Base-by-base conservation (phyloP, 768 basidiomycete genomes). In the Kwoniella dejecticola region DNA sequence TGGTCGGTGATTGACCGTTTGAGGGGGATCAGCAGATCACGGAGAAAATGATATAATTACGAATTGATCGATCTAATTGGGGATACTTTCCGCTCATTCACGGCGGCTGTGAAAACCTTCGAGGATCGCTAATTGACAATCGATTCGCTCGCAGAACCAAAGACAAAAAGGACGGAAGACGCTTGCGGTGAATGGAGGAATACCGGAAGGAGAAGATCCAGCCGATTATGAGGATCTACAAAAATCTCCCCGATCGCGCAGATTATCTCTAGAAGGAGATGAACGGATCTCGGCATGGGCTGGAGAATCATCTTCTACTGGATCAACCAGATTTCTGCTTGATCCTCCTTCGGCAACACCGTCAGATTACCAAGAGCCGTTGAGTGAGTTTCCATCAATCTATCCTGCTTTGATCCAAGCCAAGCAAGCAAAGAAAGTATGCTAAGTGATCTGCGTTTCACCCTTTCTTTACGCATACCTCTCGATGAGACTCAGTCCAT, bases 131-230 rank as follows among this genome's bases (percentile, higher is more conserved):
- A n/a, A n/a, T 36, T 27, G 30, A 19, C 12, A 24, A n/a, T 24
- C n/a, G 11, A 45, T n/a, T 26, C 24, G 24, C 12, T 17, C 40
- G 8, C 55, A 66, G 64, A 66, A 66, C 41, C 64, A 66, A 54
- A 54, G 64, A 12, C 64, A 66, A 30, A 66, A 66, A 29, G 30
- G 44, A 12, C 40, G 64, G 13, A 61, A 61, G 42, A 29, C 58
- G 6, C 19, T 61, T 6, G 17, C 47, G 27, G 42, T 48, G 10
- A 56, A 66, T 29, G 58, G 64, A 42, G 60, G 56, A 13, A 54
- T 66, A 23, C 64, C 64, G 11, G 60, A 61, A 30, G 64, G 64
- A 3, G 64, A 55, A 19, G 56, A 66, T 49, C 55, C 60, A 23
- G 54, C 55, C 3, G 60, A 66, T 27, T 66, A 66, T 38, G 44